These are phyloP conservation scores for Venturiaceae sp. DNA, from an alignment of 2,329 filamentous ascomycete species.

Conservation along the genomic window DNA sequence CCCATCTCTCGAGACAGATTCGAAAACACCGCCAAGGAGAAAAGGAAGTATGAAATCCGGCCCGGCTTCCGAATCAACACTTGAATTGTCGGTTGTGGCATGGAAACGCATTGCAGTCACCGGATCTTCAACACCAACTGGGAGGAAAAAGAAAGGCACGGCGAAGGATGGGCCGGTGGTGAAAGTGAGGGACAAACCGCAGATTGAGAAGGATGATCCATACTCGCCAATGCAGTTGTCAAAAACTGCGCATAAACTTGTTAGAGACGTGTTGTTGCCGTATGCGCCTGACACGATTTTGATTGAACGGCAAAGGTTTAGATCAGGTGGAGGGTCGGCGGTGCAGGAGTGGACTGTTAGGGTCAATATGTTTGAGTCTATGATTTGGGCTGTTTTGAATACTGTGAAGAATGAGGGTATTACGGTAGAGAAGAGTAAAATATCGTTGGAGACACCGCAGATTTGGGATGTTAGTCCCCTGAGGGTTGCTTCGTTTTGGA, in stretches of 20 bases:
- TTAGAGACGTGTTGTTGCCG: constrained; percentile 37
- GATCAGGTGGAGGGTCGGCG: constrained; percentile 52
- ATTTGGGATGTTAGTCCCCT: constrained; percentile 22
- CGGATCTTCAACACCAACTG: neutral
- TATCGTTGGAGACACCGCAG: neutral
- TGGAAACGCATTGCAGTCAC: constrained; percentile 7
- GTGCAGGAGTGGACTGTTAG: constrained; percentile 76
- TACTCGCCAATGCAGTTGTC: constrained; percentile 40
- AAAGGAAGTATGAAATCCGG: neutral
- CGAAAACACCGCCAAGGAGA: neutral
- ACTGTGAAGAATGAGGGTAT: constrained; percentile 37
- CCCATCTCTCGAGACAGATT: neutral
- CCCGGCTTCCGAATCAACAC: neutral
- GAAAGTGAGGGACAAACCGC: neutral
- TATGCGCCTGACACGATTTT: constrained; percentile 58
- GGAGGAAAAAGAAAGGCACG: neutral
- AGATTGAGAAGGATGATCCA: neutral
- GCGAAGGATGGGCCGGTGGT: neutral
- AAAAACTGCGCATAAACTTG: constrained; percentile 43
- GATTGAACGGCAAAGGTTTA: constrained; percentile 57
- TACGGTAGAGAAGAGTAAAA: neutral
- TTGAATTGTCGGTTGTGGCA: neutral
- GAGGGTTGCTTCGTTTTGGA: constrained; percentile 27
- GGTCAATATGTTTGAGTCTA: constrained; percentile 73
- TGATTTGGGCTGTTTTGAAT: constrained; percentile 63